Conservation (phyloP, 129 eudicot species). For the Smallanthus sonchifolius region DNA sequence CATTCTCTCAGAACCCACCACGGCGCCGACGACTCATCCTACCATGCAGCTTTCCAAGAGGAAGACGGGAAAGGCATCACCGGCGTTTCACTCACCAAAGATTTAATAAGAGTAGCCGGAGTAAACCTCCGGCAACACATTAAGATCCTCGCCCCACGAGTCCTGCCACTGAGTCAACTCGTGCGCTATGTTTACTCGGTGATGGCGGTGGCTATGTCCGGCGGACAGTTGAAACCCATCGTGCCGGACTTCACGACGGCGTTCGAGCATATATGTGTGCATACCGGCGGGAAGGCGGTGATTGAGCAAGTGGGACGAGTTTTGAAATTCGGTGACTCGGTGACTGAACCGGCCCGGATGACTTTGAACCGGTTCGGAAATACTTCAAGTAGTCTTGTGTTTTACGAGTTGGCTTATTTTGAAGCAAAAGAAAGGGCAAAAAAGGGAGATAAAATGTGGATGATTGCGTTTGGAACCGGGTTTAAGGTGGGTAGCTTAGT, state of each 20-base stretch:
- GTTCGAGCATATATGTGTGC: constrained; percentile 72
- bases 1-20: constrained; percentile 73
- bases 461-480: constrained; percentile 93
- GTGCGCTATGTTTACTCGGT: constrained; percentile 34
- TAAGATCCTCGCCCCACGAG: constrained; percentile 58
- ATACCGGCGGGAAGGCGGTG: constrained; percentile 92
- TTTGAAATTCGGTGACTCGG: constrained; percentile 40
- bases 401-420: constrained; percentile 78
- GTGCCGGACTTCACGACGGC: constrained; percentile 74
- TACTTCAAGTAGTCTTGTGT: constrained; percentile 76
- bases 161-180: constrained; percentile 60
- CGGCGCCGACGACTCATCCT: constrained; percentile 59
- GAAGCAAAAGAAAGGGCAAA: constrained; percentile 60
- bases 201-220: not conserved
- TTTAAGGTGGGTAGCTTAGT: constrained; percentile 82
- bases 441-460: constrained; percentile 78
- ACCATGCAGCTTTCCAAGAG: constrained; percentile 67
- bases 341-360: constrained; percentile 86
- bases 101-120: constrained; percentile 67
- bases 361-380: constrained; percentile 71
- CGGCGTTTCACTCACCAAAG: constrained; percentile 70
- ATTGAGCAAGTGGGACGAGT: constrained; percentile 63
- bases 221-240: constrained; percentile 41
- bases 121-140: constrained; percentile 49
- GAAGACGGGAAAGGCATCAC: constrained; percentile 63